Conservation (phyloP, 2,329 filamentous ascomycete species). For the Epichloe baconii region DNA sequence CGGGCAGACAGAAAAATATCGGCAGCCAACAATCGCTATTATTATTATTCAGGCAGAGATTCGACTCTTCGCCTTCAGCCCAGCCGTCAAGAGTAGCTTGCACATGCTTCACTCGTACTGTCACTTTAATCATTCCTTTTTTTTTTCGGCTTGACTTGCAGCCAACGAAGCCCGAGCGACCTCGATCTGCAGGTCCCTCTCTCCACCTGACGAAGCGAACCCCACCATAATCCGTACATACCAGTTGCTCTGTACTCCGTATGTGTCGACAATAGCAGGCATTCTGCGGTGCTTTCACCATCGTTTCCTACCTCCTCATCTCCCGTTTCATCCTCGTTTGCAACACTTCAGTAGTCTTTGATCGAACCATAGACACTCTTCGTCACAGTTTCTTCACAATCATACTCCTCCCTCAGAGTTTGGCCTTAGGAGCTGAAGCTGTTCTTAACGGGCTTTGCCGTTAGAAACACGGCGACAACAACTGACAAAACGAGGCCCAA, state of each 20-base stretch:
- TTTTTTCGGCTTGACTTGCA: too few relatives aligned
- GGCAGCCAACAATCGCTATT: too few relatives aligned
- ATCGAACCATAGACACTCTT: background rate
- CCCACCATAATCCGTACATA: background rate
- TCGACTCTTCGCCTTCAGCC: too few relatives aligned
- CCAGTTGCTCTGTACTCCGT: too few relatives aligned
- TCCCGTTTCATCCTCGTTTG: background rate
- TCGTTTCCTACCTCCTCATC: background rate
- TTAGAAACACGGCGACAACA: background rate
- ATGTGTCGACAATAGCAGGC: background rate
- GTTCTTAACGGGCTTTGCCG: background rate
- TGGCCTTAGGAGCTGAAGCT: background rate
- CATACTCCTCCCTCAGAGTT: background rate
- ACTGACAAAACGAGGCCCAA: slow-evolving; percentile 5
- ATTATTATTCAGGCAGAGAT: too few relatives aligned
- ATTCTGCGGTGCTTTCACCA: background rate
- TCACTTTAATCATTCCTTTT: too few relatives aligned
- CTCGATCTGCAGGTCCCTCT: background rate
- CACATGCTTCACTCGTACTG: too few relatives aligned
- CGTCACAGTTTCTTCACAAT: background rate
- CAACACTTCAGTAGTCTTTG: background rate
- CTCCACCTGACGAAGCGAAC: background rate
- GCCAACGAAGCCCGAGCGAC: too few relatives aligned
- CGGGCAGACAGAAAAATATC: too few relatives aligned
- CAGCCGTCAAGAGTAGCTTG: too few relatives aligned